Percentiles rank a stretch among this genome's conserved stretches.
Conservation (phyloP, 1,284 basidiomycete species). For the Flammula alnicola region DNA sequence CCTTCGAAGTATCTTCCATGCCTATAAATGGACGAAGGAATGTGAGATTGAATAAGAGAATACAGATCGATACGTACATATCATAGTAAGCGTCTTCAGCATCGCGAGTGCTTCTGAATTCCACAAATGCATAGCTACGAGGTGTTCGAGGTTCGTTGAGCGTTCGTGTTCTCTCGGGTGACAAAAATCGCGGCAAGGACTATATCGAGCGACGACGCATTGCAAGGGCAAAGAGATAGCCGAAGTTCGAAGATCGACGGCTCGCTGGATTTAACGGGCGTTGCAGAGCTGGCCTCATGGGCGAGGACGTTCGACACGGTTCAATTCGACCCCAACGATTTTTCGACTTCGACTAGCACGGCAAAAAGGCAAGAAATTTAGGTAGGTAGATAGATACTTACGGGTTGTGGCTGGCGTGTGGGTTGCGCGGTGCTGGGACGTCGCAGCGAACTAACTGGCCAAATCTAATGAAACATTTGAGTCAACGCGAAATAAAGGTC, state of each 20-base stretch:
- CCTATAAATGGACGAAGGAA: constrained; percentile 48
- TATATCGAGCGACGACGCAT: constrained; percentile 37
- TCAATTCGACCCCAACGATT: constrained; percentile 30
- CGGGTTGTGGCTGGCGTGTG: constrained; percentile 73
- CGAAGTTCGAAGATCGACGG: constrained; percentile 16
- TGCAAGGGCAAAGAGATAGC: constrained; percentile 16
- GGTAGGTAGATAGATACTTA: constrained; percentile 51
- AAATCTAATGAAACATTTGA: constrained; percentile 46
- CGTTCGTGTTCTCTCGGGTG: constrained; percentile 51
- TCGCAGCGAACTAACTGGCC: constrained; percentile 85
- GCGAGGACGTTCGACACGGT: constrained; percentile 33
- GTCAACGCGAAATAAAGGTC: not conserved
- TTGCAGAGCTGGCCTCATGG: constrained; percentile 1
- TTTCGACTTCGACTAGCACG: constrained; percentile 36
- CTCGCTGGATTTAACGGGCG: constrained; percentile 8
- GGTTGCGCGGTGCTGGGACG: constrained; percentile 84
- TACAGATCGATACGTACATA: constrained; percentile 61
- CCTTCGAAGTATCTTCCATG: constrained; percentile 87
- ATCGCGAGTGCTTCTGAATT: constrained; percentile 83
- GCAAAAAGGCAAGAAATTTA: constrained; percentile 32
- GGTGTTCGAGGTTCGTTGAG: constrained; percentile 66
- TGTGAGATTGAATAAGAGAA: constrained; percentile 8
- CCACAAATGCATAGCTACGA: constrained; percentile 90
- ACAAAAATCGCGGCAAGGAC: constrained; percentile 39
- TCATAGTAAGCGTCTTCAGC: constrained; percentile 91